Percentiles rank a stretch among this genome's conserved stretches.
phyloP scores from a whole-genome alignment of 2,329 filamentous ascomycete genomes.

The Cytospora piceicola region DNA sequence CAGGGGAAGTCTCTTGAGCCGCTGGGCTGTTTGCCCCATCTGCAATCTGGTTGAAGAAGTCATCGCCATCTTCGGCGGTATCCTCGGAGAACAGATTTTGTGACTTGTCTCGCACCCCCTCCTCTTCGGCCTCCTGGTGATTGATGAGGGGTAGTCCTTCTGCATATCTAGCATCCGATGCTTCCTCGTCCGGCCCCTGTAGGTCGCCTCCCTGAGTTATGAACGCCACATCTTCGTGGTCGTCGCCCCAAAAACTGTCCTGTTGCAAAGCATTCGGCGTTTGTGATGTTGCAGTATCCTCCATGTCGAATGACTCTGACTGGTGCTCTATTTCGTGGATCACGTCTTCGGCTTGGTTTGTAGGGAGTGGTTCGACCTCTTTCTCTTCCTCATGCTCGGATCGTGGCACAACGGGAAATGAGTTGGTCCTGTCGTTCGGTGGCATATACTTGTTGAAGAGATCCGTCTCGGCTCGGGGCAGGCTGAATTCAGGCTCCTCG shows the following conservation, averaged over 20 bases:
- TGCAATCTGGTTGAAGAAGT: slow-evolving; percentile 64
- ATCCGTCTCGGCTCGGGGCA: slow-evolving; percentile 57
- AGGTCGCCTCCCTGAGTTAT: slow-evolving; percentile 48
- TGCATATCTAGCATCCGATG: slow-evolving; percentile 64
- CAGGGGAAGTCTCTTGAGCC: slow-evolving; percentile 35
- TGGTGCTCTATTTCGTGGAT: slow-evolving; percentile 57
- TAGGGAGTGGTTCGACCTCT: slow-evolving; percentile 47
- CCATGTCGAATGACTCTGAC: slow-evolving; percentile 48
- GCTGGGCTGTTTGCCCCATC: slow-evolving; percentile 39
- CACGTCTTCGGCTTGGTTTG: slow-evolving; percentile 58
- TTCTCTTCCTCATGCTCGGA: slow-evolving; percentile 39
- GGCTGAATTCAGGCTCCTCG: slow-evolving; percentile 60
- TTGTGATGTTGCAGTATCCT: slow-evolving; percentile 32
- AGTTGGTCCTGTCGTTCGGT: slow-evolving; percentile 62
- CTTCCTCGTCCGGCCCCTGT: slow-evolving; percentile 46
- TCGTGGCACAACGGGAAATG: slow-evolving; percentile 62
- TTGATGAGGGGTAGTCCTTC: slow-evolving; percentile 70
- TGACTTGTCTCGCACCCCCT: slow-evolving; percentile 25
- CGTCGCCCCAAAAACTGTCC: slow-evolving; percentile 29
- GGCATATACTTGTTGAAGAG: slow-evolving; percentile 62
- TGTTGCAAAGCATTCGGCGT: slow-evolving; percentile 26
- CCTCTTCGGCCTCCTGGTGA: slow-evolving; percentile 38
- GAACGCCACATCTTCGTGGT: slow-evolving; percentile 32
- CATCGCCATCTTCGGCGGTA: slow-evolving; percentile 52
- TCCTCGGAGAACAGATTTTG: slow-evolving; percentile 48